A percentile compares a stretch with the other conserved stretches of the same genome.
phyloP scores from a whole-genome alignment of 1,284 basidiomycete species.

The Sporisorium iseilematis-ciliati region DNA sequence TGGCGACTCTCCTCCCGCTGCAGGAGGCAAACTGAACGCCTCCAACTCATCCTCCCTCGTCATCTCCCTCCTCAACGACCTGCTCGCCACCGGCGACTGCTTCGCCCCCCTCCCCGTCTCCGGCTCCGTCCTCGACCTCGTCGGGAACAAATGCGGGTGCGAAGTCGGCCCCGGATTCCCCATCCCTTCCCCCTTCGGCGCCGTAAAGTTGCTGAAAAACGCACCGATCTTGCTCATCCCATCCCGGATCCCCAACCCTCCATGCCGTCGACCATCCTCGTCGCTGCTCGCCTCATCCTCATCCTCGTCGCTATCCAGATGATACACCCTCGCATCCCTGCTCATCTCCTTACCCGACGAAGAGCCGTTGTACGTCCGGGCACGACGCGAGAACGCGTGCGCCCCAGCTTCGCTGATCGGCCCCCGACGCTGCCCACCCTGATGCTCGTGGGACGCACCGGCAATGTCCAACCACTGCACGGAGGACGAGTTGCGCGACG shows the following conservation, averaged over 20 bases:
- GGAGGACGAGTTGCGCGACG: constrained; percentile 21
- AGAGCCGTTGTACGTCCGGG: constrained; percentile 24
- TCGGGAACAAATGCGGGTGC: constrained; percentile 48
- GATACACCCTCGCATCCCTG: constrained; percentile 24
- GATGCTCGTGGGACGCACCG: constrained; percentile 27
- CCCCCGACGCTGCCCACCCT: neutral
- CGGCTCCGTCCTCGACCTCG: constrained; percentile 1
- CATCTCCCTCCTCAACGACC: constrained; percentile 8
- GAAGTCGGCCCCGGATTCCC: constrained; percentile 49
- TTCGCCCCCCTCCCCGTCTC: neutral
- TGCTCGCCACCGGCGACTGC: neutral
- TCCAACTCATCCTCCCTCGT: constrained; percentile 23
- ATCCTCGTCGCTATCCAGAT: constrained; percentile 17
- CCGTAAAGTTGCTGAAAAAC: constrained; percentile 48
- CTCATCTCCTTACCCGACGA: constrained; percentile 25
- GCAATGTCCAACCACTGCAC: constrained; percentile 58
- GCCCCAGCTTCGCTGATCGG: constrained; percentile 37
- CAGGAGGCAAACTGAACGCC: constrained; percentile 12
- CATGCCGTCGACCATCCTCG: constrained; percentile 13
- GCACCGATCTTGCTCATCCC: constrained; percentile 44
- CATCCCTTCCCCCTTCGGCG: constrained; percentile 54
- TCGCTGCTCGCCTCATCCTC: constrained; percentile 10
- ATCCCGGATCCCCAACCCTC: constrained; percentile 32
- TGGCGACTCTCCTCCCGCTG: neutral
- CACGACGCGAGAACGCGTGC: constrained; percentile 27